These are phyloP conservation scores for Pneumocystis sp. DNA, from an alignment of 1,139 yeast species.

Conservation along the genomic window DNA sequence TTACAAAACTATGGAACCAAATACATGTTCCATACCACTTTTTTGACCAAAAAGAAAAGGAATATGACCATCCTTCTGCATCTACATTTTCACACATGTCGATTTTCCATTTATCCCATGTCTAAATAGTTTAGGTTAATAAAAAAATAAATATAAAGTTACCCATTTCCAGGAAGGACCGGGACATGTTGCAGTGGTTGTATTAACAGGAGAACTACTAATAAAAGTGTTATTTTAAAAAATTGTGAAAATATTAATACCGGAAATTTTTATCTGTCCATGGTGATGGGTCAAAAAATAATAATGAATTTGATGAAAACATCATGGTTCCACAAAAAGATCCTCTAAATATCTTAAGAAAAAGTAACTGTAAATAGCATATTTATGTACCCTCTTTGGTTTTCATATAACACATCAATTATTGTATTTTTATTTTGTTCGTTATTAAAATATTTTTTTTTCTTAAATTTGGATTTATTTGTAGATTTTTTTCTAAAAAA, in stretches of 20 bases:
- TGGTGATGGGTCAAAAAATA: constrained; percentile 29
- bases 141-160: neutral
- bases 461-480: neutral
- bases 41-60: constrained; percentile 26
- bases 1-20: constrained; percentile 29
- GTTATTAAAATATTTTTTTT: neutral
- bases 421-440: constrained; percentile 8
- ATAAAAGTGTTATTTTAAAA: constrained; percentile 6
- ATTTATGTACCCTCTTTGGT: constrained; percentile 42
- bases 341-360: constrained; percentile 17
- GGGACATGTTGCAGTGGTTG: constrained; percentile 43
- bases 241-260: neutral
- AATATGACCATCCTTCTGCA: constrained; percentile 66
- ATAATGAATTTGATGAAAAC: constrained; percentile 39
- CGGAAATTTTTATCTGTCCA: constrained; percentile 17
- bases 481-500: neutral
- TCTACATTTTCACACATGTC: constrained; percentile 60
- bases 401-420: constrained; percentile 36
- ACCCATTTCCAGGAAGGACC: constrained; percentile 55
- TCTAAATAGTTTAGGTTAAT: neutral
- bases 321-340: constrained; percentile 50
- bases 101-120: constrained; percentile 58
- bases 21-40: constrained; percentile 30
- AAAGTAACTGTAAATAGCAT: neutral
- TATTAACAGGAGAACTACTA: constrained; percentile 23